phyloP scores from a whole-genome alignment of 176 grass and related monocot species.

The Paspalum vaginatum region DNA sequence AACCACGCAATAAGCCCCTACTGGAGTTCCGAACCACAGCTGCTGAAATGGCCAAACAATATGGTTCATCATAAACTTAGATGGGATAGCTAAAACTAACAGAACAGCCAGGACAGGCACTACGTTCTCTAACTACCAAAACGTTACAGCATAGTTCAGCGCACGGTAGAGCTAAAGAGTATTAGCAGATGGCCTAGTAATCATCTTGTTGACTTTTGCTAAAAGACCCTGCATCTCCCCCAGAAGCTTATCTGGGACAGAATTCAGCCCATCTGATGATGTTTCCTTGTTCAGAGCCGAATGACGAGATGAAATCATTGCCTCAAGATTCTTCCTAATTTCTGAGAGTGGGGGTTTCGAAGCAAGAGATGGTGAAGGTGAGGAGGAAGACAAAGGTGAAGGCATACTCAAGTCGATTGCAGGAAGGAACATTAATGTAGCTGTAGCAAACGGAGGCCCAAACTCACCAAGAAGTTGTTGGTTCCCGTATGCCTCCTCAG shows the following conservation, averaged over 20 bases:
- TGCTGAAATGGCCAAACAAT: conserved; percentile 24
- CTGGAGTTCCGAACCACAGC: conserved; percentile 14
- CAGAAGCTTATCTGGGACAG: conserved; percentile 51
- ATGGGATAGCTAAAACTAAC: conserved; percentile 24
- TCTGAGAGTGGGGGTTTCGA: conserved; percentile 57
- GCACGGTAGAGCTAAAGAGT: conserved; percentile 30
- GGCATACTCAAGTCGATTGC: conserved; percentile 37
- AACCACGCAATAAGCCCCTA: conserved; percentile 12
- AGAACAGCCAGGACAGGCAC: neutral
- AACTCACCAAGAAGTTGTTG: conserved; percentile 54
- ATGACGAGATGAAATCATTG: conserved; percentile 65
- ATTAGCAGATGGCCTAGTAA: conserved; percentile 36
- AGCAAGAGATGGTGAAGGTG: conserved; percentile 14
- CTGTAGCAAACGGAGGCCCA: conserved; percentile 56
- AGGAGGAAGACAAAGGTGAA: neutral
- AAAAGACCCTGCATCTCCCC: conserved; percentile 76
- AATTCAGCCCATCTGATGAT: conserved; percentile 23
- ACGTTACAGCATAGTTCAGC: neutral
- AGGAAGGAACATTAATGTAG: conserved; percentile 45
- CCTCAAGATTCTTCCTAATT: conserved; percentile 83
- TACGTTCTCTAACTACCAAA: conserved; percentile 32
- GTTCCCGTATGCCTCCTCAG: conserved; percentile 50
- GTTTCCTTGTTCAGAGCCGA: conserved; percentile 33
- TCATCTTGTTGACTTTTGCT: conserved; percentile 62
- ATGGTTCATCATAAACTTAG: conserved; percentile 22